Percentiles rank a stretch among this genome's conserved stretches.
phyloP scores from a whole-genome alignment of 257 asterid genomes.

The Nemophila menziesii region DNA sequence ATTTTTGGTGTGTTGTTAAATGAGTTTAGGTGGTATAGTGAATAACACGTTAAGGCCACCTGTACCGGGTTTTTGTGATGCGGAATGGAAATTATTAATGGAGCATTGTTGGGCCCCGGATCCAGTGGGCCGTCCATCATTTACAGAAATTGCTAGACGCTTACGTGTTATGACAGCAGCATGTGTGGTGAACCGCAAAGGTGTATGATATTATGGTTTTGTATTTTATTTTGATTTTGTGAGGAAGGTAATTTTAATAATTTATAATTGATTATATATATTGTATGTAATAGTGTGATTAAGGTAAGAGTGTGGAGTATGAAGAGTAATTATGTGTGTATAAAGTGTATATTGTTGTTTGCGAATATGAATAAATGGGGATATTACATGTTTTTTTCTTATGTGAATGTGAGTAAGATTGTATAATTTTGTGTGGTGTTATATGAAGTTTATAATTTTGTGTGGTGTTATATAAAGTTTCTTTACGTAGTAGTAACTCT shows the following conservation, averaged over 20 bases:
- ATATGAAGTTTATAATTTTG: too few species aligned
- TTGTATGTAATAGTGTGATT: background rate
- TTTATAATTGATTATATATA: background rate
- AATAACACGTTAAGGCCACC: slow-evolving; percentile 75
- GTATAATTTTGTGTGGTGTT: too few species aligned
- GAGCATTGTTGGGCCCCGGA: slow-evolving; percentile 98
- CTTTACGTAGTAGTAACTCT: too few species aligned
- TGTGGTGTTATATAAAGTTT: too few species aligned
- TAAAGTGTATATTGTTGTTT: background rate
- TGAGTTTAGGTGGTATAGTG: slow-evolving; percentile 87
- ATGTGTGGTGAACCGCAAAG: slow-evolving; percentile 32
- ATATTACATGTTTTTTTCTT: too few species aligned
- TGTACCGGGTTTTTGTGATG: slow-evolving; percentile 64
- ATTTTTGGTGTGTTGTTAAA: background rate
- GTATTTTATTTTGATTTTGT: slow-evolving; percentile 3
- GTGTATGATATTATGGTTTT: slow-evolving; percentile 8
- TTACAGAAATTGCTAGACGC: slow-evolving; percentile 77
- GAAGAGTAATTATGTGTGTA: background rate
- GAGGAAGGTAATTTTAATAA: background rate
- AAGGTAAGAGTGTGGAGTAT: too few species aligned
- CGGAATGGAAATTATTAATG: slow-evolving; percentile 77
- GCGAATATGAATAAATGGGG: too few species aligned
- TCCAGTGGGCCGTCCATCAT: slow-evolving; percentile 61
- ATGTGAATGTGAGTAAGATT: too few species aligned
- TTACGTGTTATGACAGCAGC: slow-evolving; percentile 56